phyloP scores from a whole-genome alignment of 2,329 filamentous ascomycete species.

The Stagonosporopsis vannaccii region DNA sequence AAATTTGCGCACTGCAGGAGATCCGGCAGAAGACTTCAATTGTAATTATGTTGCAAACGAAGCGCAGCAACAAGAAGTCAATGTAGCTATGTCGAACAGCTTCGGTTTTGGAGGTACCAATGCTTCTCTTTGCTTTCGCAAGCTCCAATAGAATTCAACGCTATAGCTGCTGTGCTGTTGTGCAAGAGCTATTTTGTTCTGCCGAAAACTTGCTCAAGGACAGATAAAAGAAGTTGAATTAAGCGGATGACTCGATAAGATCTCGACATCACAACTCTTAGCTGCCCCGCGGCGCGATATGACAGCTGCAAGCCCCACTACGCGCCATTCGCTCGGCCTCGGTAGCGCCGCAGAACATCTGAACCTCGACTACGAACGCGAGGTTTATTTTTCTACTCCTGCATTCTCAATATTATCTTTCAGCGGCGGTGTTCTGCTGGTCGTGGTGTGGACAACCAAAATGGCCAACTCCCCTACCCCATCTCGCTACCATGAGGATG shows the following conservation, averaged over 20 bases:
- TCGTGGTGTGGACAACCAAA: not conserved
- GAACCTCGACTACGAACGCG: not conserved
- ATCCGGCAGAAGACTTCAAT: constrained; percentile 67
- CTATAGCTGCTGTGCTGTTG: not conserved
- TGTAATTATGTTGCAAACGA: constrained; percentile 85
- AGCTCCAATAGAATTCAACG: constrained; percentile 35
- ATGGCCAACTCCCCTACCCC: not conserved
- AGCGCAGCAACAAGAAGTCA: constrained; percentile 73
- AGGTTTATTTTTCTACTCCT: not conserved
- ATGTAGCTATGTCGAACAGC: constrained; percentile 87
- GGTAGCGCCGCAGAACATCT: constrained; percentile 7
- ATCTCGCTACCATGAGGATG: not conserved
- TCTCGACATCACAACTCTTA: constrained; percentile 26
- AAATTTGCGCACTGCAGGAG: constrained; percentile 72
- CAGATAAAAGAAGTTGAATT: not conserved
- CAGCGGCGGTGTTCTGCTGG: not conserved
- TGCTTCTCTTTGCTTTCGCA: constrained; percentile 81
- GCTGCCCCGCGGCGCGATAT: constrained; percentile 26
- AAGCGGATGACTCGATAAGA: constrained; percentile 11
- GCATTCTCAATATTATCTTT: not conserved
- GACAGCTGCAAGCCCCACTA: constrained; percentile 16
- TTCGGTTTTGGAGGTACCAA: constrained; percentile 99
- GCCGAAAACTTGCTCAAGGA: not conserved
- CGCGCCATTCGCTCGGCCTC: constrained; percentile 17
- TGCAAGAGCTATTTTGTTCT: not conserved